Percentiles rank a stretch among this genome's conserved stretches.
Conservation (phyloP, 148 eudicot species). For the Persicaria maculosa region DNA sequence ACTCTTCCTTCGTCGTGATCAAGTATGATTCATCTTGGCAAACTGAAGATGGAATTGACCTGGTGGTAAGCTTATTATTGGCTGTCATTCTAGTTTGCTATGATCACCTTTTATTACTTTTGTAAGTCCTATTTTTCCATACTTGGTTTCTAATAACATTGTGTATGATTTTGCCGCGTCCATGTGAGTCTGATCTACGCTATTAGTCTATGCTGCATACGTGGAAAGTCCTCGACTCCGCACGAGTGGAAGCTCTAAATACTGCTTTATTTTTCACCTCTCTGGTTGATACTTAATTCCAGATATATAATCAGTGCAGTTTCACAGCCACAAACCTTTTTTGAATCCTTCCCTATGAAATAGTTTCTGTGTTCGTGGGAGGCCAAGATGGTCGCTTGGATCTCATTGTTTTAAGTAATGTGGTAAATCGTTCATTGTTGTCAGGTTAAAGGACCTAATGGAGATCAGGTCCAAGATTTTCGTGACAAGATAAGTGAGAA, state of each 20-base stretch:
- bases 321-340: background rate
- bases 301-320: background rate
- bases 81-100: background rate
- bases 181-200: background rate
- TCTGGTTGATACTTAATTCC: background rate
- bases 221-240: background rate
- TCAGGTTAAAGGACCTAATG: constrained; percentile 75
- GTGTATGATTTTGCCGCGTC: background rate
- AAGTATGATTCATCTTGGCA: constrained; percentile 75
- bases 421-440: background rate
- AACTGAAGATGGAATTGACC: constrained; percentile 69
- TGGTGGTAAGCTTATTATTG: constrained; percentile 46
- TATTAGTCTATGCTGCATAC: background rate
- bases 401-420: background rate
- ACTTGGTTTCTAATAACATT: background rate
- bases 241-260: background rate
- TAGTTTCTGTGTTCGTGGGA: background rate
- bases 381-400: background rate
- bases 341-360: too few species aligned
- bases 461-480: constrained; percentile 57
- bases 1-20: constrained; percentile 75
- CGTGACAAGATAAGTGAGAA: constrained; percentile 72
- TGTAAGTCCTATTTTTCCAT: background rate
- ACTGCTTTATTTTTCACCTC: background rate
- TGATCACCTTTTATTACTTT: background rate